A percentile compares a stretch with the other conserved stretches of the same genome.
Conservation (phyloP, 2,329 filamentous ascomycete species). For the Pestalotiopsis sp. region DNA sequence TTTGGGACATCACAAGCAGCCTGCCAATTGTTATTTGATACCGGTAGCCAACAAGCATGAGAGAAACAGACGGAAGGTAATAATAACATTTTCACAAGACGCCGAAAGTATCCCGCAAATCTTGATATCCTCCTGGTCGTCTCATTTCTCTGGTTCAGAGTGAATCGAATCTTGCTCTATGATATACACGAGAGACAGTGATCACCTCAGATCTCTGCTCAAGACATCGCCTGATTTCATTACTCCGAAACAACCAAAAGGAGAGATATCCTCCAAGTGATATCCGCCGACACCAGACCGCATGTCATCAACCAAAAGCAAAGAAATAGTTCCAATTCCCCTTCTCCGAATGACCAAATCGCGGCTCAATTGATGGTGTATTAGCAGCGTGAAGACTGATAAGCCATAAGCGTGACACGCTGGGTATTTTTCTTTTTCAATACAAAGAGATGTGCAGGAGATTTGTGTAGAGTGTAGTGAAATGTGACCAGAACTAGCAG, state of each 20-base stretch:
- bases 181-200: conserved; percentile 7
- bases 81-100: background rate
- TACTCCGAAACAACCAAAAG: background rate
- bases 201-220: background rate
- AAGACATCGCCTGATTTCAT: background rate
- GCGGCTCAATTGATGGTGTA: background rate
- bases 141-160: background rate
- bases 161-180: background rate
- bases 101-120: background rate
- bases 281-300: background rate
- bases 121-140: background rate
- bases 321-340: background rate
- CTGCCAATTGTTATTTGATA: background rate
- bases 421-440: conserved; percentile 2
- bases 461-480: background rate
- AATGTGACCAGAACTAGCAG: background rate
- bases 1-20: background rate
- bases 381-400: conserved; percentile 6
- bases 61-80: background rate
- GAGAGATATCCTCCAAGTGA: background rate
- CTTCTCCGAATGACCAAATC: background rate
- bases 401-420: background rate
- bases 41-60: background rate
- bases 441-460: background rate
- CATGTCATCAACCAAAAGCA: background rate